phyloP scores from a whole-genome alignment of 2,329 filamentous ascomycete genomes.

The Hymenoscyphus fraxineus region DNA sequence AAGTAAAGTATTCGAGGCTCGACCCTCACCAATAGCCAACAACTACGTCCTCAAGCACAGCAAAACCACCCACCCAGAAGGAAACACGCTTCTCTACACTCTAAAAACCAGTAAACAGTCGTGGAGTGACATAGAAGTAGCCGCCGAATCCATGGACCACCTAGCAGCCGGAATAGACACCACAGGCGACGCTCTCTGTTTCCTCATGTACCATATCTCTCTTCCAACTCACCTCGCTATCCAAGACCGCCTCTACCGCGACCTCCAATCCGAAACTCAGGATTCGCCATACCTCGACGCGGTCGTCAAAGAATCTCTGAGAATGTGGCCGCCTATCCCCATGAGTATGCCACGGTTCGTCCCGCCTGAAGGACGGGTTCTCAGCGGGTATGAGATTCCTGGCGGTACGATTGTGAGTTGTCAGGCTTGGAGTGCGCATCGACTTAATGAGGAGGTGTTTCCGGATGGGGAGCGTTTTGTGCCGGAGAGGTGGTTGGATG shows the following conservation, averaged over 20 bases:
- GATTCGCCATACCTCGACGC: conserved; percentile 59
- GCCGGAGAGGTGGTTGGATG: conserved; percentile 81
- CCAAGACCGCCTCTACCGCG: conserved; percentile 50
- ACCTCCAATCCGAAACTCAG: conserved; percentile 48
- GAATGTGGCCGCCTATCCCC: conserved; percentile 61
- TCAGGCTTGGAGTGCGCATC: conserved; percentile 59
- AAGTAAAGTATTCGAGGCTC: conserved; percentile 74
- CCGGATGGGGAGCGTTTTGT: conserved; percentile 72
- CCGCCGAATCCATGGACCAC: conserved; percentile 67
- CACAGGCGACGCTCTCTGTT: conserved; percentile 65
- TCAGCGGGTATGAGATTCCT: conserved; percentile 54
- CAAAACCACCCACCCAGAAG: conserved; percentile 43
- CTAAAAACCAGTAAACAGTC: conserved; percentile 49
- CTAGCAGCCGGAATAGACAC: conserved; percentile 70
- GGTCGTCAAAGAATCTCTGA: conserved; percentile 57
- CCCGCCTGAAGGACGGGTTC: conserved; percentile 49
- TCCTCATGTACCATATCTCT: conserved; percentile 69
- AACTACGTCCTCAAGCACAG: conserved; percentile 54
- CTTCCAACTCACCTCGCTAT: conserved; percentile 49
- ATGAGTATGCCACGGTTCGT: conserved; percentile 63
- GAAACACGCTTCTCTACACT: conserved; percentile 56
- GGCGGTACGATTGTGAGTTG: conserved; percentile 54
- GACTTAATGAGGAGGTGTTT: conserved; percentile 64
- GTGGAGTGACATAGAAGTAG: conserved; percentile 52
- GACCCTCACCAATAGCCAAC: conserved; percentile 49